These are phyloP conservation scores for Malassezia furfur DNA, from an alignment of 1,284 basidiomycete genomes.

Conservation along the genomic window DNA sequence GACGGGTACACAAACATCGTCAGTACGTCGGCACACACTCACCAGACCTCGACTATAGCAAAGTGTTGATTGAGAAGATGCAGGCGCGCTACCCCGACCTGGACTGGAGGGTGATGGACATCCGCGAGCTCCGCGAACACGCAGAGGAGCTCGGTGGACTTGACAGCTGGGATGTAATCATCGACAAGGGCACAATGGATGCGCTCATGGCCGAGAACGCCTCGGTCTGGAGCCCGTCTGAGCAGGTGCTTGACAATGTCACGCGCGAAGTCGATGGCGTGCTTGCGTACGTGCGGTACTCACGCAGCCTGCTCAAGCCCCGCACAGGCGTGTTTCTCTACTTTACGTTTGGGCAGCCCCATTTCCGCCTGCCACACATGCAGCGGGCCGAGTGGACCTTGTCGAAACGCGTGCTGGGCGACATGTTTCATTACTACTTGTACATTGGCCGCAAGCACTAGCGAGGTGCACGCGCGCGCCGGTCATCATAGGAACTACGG, in stretches of 20 bases:
- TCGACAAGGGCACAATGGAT: slow-evolving; percentile 47
- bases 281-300: slow-evolving; percentile 18
- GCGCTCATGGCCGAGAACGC: slow-evolving; percentile 43
- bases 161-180: slow-evolving; percentile 28
- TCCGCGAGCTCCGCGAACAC: slow-evolving; percentile 30
- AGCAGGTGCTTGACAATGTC: slow-evolving; percentile 25
- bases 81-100: slow-evolving; percentile 20
- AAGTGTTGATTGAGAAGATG: slow-evolving; percentile 32
- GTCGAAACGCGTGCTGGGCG: slow-evolving; percentile 28
- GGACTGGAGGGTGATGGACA: slow-evolving; percentile 34
- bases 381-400: slow-evolving; percentile 28
- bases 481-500: too few relatives aligned
- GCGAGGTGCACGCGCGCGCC: not conserved
- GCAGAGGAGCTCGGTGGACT: slow-evolving; percentile 22
- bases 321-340: slow-evolving; percentile 32
- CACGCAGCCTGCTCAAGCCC: slow-evolving; percentile 22
- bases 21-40: slow-evolving; percentile 15
- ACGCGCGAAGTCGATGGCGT: slow-evolving; percentile 32
- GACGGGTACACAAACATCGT: slow-evolving; percentile 32
- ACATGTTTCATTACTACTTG: slow-evolving; percentile 43
- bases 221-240: slow-evolving; percentile 31
- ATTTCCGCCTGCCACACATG: slow-evolving; percentile 33
- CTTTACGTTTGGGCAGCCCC: slow-evolving; percentile 43
- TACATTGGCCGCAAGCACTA: slow-evolving; percentile 24
- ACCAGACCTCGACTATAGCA: slow-evolving; percentile 17